Percentiles rank a stretch among this genome's conserved stretches.
Evolutionary conservation across 306 rosid species (phyloP).

Genomic region (Prunus mume): DNA sequence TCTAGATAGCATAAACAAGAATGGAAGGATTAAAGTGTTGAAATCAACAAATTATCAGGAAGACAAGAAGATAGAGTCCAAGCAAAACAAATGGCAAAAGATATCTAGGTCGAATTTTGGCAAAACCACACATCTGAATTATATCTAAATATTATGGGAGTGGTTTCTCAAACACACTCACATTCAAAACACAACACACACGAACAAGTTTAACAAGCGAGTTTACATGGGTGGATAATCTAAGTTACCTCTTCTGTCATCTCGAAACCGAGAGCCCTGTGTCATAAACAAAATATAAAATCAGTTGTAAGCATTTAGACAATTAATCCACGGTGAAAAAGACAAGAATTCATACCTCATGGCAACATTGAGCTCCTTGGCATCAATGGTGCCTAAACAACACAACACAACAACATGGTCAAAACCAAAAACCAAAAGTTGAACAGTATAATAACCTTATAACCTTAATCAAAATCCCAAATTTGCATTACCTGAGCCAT

Average conservation of each 20-base stretch:
- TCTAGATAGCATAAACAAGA: neutral
- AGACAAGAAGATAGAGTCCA: neutral
- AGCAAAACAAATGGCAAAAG: neutral
- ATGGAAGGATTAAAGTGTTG: neutral
- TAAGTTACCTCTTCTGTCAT: constrained; percentile 90
- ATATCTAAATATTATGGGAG: neutral
- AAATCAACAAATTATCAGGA: neutral
- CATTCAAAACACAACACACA: neutral
- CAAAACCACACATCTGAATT: neutral
- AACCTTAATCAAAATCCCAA: neutral
- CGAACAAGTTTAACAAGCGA: neutral
- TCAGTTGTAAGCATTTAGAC: constrained; percentile 10
- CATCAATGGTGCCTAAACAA: constrained; percentile 79
- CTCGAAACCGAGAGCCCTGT: constrained; percentile 99
- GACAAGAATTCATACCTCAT: constrained; percentile 64
- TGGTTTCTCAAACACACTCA: neutral
- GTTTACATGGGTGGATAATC: neutral
- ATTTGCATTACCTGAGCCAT: constrained; percentile 72
- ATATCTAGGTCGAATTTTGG: neutral
- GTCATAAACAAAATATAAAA: constrained; percentile 29
- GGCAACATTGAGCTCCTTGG: constrained; percentile 92
- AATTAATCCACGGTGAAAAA: neutral
- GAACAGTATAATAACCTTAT: neutral
- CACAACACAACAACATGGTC: constrained; percentile 11
- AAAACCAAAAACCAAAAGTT: constrained; percentile 9